Percentiles rank a stretch among this genome's conserved stretches.
These are phyloP conservation scores for Trichoderma guizhouense DNA, from an alignment of 2,329 filamentous ascomycete genomes.

Conservation along the genomic window DNA sequence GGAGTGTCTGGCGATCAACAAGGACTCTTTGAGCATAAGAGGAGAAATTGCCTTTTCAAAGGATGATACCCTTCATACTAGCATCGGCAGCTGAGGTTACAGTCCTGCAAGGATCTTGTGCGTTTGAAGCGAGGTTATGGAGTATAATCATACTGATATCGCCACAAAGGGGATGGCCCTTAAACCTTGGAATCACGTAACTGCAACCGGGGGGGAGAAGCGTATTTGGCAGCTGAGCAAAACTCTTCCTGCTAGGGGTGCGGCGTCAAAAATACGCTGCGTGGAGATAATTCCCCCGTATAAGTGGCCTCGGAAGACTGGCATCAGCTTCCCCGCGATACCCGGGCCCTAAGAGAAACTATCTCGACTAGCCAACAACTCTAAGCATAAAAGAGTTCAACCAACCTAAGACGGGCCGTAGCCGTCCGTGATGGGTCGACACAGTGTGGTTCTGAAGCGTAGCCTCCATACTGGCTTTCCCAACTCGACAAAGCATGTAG, in stretches of 20 bases:
- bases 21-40: neutral
- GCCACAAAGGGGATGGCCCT: neutral
- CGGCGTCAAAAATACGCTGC: neutral
- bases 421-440: neutral
- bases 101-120: neutral
- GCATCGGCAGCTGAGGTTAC: neutral
- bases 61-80: neutral
- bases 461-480: too few species aligned
- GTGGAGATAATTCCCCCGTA: neutral
- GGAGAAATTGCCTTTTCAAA: neutral
- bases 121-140: neutral
- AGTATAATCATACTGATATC: neutral
- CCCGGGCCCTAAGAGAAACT: neutral
- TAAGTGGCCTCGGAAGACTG: neutral
- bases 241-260: neutral
- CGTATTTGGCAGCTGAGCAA: neutral
- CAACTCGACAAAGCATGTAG: neutral
- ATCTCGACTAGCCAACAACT: neutral
- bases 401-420: neutral
- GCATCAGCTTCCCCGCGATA: slow-evolving; percentile 10
- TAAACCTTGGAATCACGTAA: neutral
- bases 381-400: neutral
- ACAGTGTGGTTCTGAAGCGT: neutral
- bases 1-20: neutral
- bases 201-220: neutral